Evolutionary conservation across 2,329 filamentous ascomycete genomes (phyloP).

Genomic region (Beauveria bassiana): DNA sequence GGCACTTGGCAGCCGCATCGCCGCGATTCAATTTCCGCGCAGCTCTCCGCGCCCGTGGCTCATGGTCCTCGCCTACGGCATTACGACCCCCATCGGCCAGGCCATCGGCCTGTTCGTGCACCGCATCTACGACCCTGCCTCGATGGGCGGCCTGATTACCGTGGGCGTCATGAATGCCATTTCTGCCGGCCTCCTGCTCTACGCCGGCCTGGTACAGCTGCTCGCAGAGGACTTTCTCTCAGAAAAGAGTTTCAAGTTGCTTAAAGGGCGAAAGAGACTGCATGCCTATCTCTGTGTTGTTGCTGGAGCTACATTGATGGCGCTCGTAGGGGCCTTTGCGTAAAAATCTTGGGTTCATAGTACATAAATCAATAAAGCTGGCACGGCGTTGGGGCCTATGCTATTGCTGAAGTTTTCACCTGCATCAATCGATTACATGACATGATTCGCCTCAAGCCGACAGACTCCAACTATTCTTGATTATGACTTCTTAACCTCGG

Average conservation of each 20-base stretch:
- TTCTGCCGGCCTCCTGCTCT: slow-evolving; percentile 70
- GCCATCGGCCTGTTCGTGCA: slow-evolving; percentile 74
- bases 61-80: slow-evolving; percentile 70
- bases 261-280: slow-evolving; percentile 54
- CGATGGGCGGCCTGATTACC: slow-evolving; percentile 67
- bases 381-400: slow-evolving; percentile 4
- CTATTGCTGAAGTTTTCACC: not conserved
- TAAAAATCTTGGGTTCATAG: slow-evolving; percentile 22
- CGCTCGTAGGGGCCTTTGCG: slow-evolving; percentile 64
- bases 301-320: slow-evolving; percentile 60
- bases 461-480: not conserved
- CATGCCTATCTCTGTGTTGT: slow-evolving; percentile 58
- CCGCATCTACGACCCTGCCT: slow-evolving; percentile 71
- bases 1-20: slow-evolving; percentile 76
- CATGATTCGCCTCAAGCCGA: not conserved
- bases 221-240: slow-evolving; percentile 77
- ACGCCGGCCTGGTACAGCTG: slow-evolving; percentile 76
- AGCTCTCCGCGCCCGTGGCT: slow-evolving; percentile 72
- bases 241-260: slow-evolving; percentile 63
- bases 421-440: not conserved
- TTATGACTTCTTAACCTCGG: not conserved
- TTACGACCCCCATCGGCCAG: slow-evolving; percentile 74
- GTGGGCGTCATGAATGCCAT: slow-evolving; percentile 86
- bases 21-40: slow-evolving; percentile 69
- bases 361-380: not conserved